Base-by-base conservation (phyloP, 2,329 filamentous ascomycete genomes). In the Fonsecaea pedrosoi region DNA sequence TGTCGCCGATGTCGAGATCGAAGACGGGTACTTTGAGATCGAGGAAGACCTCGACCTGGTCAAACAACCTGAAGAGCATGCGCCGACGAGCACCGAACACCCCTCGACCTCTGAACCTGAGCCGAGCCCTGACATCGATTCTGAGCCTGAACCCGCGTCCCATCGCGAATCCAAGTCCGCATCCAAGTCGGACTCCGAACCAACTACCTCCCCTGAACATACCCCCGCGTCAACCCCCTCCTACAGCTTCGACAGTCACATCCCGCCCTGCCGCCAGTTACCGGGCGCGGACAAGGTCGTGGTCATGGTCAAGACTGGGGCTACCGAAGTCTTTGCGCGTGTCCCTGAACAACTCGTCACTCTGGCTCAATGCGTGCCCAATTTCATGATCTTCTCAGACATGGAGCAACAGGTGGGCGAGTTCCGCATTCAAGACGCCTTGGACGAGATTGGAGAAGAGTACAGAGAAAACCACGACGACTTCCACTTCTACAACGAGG, bases 271-370 rank as follows among this genome's bases (percentile, higher is more conserved):
- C 40, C 68, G 68, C 45, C 65, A 62, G 55, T 34, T 70, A 1
- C 68, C 68, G 32, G 68, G 68, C 35, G 68, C 68, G 48, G 68
- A 70, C 54, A 66, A 68, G 32, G 68, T 70, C 12, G 68, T 70
- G 21, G 76, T 87, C 32, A 76, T 87, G 55, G 82, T 88, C 75
- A 87, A 87, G 77, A 87, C 86, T 3, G 85, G 85, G 40, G 84
- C 85, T 2, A 84, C 83, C 45, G 85, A 87, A 73, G 76, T 83
- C 18, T 84, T 80, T 65, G 77, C 81, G 35, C 83, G 81, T 54
- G 74, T 88, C 2, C 84, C 85, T 1, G 85, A 82, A 3, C 85
- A 87, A 70, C 77, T 87, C 25, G 76, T 85, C 72, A 86, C 85
- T 5, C 80, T 80, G 0, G 78, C 86, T 9, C 79, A 78, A 59